A percentile compares a stretch with the other conserved stretches of the same genome.
These are phyloP conservation scores for Lophiostoma macrostomum DNA, from an alignment of 495 filamentous ascomycete species.

Conservation along the genomic window DNA sequence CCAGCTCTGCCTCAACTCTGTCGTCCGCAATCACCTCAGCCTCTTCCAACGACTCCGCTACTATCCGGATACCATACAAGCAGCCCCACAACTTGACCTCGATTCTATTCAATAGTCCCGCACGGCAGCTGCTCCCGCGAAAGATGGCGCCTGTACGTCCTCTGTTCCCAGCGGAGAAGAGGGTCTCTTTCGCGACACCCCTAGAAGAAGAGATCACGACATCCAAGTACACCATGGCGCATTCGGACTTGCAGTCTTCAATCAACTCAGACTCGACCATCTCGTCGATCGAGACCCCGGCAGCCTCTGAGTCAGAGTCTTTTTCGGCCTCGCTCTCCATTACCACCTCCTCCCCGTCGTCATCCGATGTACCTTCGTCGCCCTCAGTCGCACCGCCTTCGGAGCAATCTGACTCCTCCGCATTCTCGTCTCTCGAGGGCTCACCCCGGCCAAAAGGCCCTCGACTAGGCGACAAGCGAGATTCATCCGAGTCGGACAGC, in stretches of 20 bases:
- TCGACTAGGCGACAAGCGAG: conserved; percentile 39
- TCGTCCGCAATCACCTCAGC: conserved; percentile 34
- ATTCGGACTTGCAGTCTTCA: conserved; percentile 48
- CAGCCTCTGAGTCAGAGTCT: conserved; percentile 12
- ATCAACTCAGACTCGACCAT: conserved; percentile 31
- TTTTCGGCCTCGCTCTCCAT: conserved; percentile 1
- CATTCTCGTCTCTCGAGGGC: conserved; percentile 19
- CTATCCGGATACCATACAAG: conserved; percentile 38
- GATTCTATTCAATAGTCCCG: conserved; percentile 41
- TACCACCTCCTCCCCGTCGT: background rate
- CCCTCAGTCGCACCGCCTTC: conserved; percentile 10
- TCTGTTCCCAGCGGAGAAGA: conserved; percentile 58
- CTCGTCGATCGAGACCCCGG: conserved; percentile 12
- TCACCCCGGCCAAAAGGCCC: conserved; percentile 25
- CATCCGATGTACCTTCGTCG: conserved; percentile 4
- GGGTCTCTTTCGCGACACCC: conserved; percentile 52
- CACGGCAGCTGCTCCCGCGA: conserved; percentile 38
- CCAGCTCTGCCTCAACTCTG: conserved; percentile 31
- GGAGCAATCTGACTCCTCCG: conserved; percentile 10
- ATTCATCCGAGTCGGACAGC: conserved; percentile 49
- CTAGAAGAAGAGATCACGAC: conserved; percentile 57
- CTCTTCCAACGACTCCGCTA: conserved; percentile 32
- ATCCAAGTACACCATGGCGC: conserved; percentile 50
- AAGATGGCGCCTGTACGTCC: conserved; percentile 45
- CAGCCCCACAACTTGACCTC: conserved; percentile 38